Percentiles rank a stretch among this genome's conserved stretches.
These are phyloP conservation scores for Xylariaceae sp. DNA, from an alignment of 2,329 filamentous ascomycete genomes.

Conservation along the genomic window DNA sequence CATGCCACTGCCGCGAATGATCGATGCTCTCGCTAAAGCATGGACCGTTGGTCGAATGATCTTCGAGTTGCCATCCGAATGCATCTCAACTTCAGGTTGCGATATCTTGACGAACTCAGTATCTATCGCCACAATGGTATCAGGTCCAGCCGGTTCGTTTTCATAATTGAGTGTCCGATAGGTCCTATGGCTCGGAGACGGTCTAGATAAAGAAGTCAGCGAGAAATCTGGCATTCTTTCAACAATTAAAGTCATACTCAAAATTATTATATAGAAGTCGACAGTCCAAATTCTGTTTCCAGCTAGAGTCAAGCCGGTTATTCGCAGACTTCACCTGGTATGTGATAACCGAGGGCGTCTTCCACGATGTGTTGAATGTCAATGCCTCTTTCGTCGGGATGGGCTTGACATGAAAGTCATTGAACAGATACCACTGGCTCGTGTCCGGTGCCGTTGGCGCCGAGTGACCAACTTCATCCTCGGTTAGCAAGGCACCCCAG, in stretches of 20 bases:
- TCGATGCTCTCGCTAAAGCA: slow-evolving; percentile 87
- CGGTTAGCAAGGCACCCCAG: slow-evolving; percentile 25
- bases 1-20: slow-evolving; percentile 74
- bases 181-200: slow-evolving; percentile 45
- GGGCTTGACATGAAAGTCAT: slow-evolving; percentile 87
- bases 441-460: slow-evolving; percentile 54
- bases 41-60: slow-evolving; percentile 89
- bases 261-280: slow-evolving; percentile 74
- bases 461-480: slow-evolving; percentile 57
- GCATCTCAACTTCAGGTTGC: slow-evolving; percentile 92
- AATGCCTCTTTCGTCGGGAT: slow-evolving; percentile 79
- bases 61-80: slow-evolving; percentile 86
- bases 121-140: slow-evolving; percentile 81
- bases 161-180: slow-evolving; percentile 56
- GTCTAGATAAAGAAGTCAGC: slow-evolving; percentile 36
- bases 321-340: slow-evolving; percentile 80
- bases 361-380: slow-evolving; percentile 87
- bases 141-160: slow-evolving; percentile 63
- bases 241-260: slow-evolving; percentile 39
- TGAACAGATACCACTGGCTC: slow-evolving; percentile 91
- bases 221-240: too few species aligned
- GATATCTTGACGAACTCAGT: slow-evolving; percentile 94
- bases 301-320: slow-evolving; percentile 77
- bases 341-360: slow-evolving; percentile 79
- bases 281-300: slow-evolving; percentile 81